Conservation (phyloP, 495 filamentous ascomycete genomes). For the Rhypophila decipiens region DNA sequence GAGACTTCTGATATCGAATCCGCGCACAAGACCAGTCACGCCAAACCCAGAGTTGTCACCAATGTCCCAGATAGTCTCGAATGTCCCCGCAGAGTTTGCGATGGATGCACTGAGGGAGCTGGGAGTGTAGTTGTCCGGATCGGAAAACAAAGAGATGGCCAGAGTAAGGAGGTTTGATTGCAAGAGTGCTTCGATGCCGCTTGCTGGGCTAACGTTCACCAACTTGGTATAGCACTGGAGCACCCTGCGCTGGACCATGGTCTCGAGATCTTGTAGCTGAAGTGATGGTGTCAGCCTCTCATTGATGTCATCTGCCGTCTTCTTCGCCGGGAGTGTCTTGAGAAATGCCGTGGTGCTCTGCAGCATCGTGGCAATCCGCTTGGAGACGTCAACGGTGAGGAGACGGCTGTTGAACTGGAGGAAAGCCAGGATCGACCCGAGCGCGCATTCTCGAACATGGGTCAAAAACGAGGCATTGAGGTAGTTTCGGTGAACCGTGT, state of each 20-base stretch:
- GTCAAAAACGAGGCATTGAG: conserved; percentile 89
- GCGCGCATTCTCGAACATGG: conserved; percentile 91
- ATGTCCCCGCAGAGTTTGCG: conserved; percentile 79
- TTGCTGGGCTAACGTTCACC: conserved; percentile 74
- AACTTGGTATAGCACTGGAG: conserved; percentile 91
- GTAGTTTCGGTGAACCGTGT: conserved; percentile 66
- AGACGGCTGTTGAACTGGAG: conserved; percentile 90
- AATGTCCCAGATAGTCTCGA: conserved; percentile 91
- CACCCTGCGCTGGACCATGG: conserved; percentile 89
- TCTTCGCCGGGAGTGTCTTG: conserved; percentile 72
- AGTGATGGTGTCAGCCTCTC: conserved; percentile 80
- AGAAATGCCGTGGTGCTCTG: conserved; percentile 90
- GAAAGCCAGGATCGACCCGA: conserved; percentile 86
- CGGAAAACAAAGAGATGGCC: conserved; percentile 85
- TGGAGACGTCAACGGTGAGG: conserved; percentile 90
- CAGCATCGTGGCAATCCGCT: conserved; percentile 86
- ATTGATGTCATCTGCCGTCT: conserved; percentile 79
- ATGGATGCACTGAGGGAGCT: conserved; percentile 87
- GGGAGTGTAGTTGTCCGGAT: conserved; percentile 79
- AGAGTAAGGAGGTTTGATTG: conserved; percentile 93
- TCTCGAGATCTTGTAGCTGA: conserved; percentile 83
- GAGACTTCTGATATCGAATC: conserved; percentile 64
- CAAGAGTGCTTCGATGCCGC: conserved; percentile 73
- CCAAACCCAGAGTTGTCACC: conserved; percentile 93
- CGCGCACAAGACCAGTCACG: conserved; percentile 74